Percentiles rank a stretch among this genome's conserved stretches.
These are phyloP conservation scores for Saccharomyces jurei DNA, from an alignment of 805 yeast species.

Conservation along the genomic window DNA sequence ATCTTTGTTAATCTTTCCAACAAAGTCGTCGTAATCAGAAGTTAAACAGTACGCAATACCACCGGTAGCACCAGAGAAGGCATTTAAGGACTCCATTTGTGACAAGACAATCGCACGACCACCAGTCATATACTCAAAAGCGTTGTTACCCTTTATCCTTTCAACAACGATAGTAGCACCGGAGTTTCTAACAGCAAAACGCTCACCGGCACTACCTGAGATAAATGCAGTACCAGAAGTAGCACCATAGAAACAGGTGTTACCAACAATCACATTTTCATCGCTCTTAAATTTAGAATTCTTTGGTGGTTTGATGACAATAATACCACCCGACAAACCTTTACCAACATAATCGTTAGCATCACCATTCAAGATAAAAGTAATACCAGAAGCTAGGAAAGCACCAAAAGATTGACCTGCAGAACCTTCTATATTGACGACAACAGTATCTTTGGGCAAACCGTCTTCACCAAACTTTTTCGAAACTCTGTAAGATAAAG, in stretches of 20 bases:
- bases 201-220: constrained; percentile 96
- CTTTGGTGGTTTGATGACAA: constrained; percentile 86
- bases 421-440: constrained; percentile 81
- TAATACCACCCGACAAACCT: constrained; percentile 92
- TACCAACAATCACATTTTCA: constrained; percentile 93
- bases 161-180: constrained; percentile 97
- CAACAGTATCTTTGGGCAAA: constrained; percentile 91
- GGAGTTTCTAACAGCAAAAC: constrained; percentile 96
- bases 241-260: constrained; percentile 96
- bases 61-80: constrained; percentile 95
- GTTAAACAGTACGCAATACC: constrained; percentile 96
- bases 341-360: constrained; percentile 97
- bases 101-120: constrained; percentile 95
- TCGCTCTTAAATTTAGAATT: constrained; percentile 81
- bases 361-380: constrained; percentile 93
- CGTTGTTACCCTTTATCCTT: constrained; percentile 92
- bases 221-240: constrained; percentile 90
- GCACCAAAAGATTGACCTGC: constrained; percentile 99
- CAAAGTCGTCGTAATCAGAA: constrained; percentile 81
- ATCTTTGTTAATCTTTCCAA: constrained; percentile 67
- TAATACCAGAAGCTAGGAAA: constrained; percentile 90
- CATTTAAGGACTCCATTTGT: constrained; percentile 80
- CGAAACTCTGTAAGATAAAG: constrained; percentile 87
- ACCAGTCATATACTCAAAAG: constrained; percentile 99
- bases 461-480: constrained; percentile 90